Evolutionary conservation across 139 green algal genomes (phyloP), one percentile per base, ranked within the genome.

Genomic region (Chlorella sp.): DNA sequence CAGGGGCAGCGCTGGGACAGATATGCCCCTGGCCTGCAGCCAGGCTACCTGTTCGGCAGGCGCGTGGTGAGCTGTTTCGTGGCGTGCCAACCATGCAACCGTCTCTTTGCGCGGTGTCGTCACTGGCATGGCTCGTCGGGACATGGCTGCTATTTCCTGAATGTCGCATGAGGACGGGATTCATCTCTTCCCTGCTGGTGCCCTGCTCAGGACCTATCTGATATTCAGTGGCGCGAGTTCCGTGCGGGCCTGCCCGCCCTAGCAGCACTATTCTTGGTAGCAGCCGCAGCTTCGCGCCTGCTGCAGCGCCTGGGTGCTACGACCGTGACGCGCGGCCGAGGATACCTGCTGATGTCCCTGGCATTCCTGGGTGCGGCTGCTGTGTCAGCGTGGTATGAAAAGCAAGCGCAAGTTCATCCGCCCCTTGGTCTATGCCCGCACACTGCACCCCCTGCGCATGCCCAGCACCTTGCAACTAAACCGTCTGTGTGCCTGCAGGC

Each of bases 191-290:
- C 34, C 34, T 22, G n/a, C 0, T 73, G n/a, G 1, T 68, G 20
- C 13, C 4, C n/a, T 14, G 1, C 58, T 34, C 67, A 93, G 72
- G 94, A 97, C 73, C 77, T 96, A 30, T 97, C 94, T 26, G 95
- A 98, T 86, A 84, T 90, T 11, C 95, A 98, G 73, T 98, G 95
- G 95, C 84, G 93, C 36, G 81, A 90, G 11, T 97, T 97, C 84
- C 81, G 95, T 4, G 79, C 60, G 1, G 82, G 80, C 2, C 51
- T 94, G 64, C 86, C 85, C 5, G 56, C 85, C 17, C 85, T 95
- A 6, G 46, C 83, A 0, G 67, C 68, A 0, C 85, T 86, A 0
- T 70, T 95, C 76, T 68, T 62, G 7, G 76, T 40, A 13, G 94
- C 91, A 70, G 84, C 89, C 8, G 22, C 48, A 1, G 32, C 82